Conservation (phyloP, 75 land plant genomes). For the Picea glauca region DNA sequence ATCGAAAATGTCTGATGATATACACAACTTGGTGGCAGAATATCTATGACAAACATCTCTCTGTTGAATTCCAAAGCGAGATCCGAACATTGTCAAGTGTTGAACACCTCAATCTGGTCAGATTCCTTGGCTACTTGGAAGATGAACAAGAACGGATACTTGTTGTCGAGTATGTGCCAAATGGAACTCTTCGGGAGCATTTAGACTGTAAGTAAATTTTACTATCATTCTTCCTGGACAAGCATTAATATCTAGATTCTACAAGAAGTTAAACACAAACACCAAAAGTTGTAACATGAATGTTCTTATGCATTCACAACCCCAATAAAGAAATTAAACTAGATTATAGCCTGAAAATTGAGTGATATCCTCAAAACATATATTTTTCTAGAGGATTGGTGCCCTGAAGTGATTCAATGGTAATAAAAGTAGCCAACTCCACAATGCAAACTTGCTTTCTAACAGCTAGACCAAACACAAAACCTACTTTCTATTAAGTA, state of each 20-base stretch:
- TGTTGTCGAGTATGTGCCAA: conserved; percentile 91
- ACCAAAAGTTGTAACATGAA: not conserved
- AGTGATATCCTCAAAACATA: not conserved
- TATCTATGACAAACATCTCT: conserved; percentile 59
- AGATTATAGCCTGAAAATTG: not conserved
- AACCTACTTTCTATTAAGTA: not conserved
- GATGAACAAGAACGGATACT: conserved; percentile 68
- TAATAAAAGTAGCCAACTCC: not conserved
- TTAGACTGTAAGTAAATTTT: conserved; percentile 60
- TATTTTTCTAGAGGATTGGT: not conserved
- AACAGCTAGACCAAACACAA: no score
- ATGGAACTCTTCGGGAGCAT: conserved; percentile 94
- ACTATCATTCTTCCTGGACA: not conserved
- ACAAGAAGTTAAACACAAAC: not conserved
- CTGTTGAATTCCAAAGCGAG: conserved; percentile 71
- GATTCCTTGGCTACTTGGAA: conserved; percentile 72
- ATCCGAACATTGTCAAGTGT: conserved; percentile 61
- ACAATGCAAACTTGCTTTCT: no score
- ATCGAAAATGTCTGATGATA: conserved; percentile 7
- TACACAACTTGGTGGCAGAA: conserved; percentile 33
- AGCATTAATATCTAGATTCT: not conserved
- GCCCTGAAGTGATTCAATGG: not conserved
- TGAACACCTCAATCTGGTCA: conserved; percentile 82
- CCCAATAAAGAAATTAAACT: not conserved
- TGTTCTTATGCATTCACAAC: not conserved